Conservation (phyloP, 2,329 filamentous ascomycete species). For the Arthrobotrys pseudoclavata region DNA sequence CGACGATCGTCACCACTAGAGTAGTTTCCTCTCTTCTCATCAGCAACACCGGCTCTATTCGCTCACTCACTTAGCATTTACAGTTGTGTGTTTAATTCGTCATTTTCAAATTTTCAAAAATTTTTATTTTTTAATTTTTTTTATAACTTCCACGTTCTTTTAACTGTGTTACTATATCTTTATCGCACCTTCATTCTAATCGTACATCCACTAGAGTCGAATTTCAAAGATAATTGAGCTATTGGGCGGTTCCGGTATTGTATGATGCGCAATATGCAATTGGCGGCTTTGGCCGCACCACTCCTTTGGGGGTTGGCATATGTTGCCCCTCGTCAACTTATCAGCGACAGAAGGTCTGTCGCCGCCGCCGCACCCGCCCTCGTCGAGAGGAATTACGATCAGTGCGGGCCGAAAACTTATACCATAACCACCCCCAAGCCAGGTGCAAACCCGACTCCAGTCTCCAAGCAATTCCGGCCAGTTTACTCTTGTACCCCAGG, state of each 20-base stretch:
- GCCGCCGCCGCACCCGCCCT: constrained; percentile 23
- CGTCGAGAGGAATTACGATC: constrained; percentile 32
- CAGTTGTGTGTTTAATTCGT: constrained; percentile 19
- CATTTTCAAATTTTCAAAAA: no score
- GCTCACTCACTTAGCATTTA: constrained; percentile 49
- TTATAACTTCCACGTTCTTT: constrained; percentile 34
- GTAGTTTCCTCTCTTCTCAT: constrained; percentile 10
- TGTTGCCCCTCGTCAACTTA: constrained; percentile 40
- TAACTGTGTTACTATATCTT: not conserved
- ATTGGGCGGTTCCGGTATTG: not conserved
- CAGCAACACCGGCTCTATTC: constrained; percentile 40
- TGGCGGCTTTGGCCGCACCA: constrained; percentile 37
- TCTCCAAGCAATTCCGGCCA: constrained; percentile 54
- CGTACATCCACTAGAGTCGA: constrained; percentile 1
- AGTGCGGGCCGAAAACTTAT: constrained; percentile 50
- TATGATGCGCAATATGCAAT: constrained; percentile 44
- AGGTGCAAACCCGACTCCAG: constrained; percentile 48
- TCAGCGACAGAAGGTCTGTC: constrained; percentile 22
- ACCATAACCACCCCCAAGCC: constrained; percentile 45
- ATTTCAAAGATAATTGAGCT: not conserved
- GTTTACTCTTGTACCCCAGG: constrained; percentile 54
- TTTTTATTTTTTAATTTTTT: no score
- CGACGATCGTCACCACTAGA: constrained; percentile 26
- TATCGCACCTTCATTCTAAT: constrained; percentile 4
- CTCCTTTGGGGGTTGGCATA: constrained; percentile 33